phyloP scores from a whole-genome alignment of 345 rosid genomes.

The Passiflora organensis region DNA sequence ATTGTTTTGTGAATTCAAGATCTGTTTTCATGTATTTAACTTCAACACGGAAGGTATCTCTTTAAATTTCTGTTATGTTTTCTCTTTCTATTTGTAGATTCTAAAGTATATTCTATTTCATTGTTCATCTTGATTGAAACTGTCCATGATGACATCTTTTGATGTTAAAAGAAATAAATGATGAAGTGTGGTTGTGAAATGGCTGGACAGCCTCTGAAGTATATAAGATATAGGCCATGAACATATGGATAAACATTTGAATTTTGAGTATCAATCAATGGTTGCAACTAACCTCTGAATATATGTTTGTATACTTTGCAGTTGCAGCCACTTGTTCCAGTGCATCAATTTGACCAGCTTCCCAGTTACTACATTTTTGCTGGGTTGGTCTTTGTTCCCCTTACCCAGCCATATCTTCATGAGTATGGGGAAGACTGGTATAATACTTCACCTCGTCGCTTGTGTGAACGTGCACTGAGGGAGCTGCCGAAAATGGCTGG shows the following conservation, averaged over 20 bases:
- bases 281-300: neutral
- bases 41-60: neutral
- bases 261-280: neutral
- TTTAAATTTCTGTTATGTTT: neutral
- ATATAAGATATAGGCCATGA: too few species aligned
- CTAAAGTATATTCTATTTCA: too few species aligned
- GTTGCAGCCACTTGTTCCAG: conserved; percentile 85
- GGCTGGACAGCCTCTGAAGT: too few species aligned
- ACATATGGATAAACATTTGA: neutral
- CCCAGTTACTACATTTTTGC: conserved; percentile 93
- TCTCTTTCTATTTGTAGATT: too few species aligned
- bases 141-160: neutral
- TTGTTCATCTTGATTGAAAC: neutral
- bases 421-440: conserved; percentile 96
- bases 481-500: conserved; percentile 66
- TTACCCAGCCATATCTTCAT: conserved; percentile 83
- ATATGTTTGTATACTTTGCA: conserved; percentile 32
- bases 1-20: neutral
- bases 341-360: conserved; percentile 78
- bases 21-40: neutral
- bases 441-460: conserved; percentile 70
- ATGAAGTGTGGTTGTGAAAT: too few species aligned
- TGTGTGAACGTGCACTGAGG: conserved; percentile 73
- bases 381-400: conserved; percentile 82
- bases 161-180: neutral